Percentiles rank a stretch among this genome's conserved stretches.
phyloP scores from a whole-genome alignment of 1,139 yeast genomes.

The Candida mesenterica region DNA sequence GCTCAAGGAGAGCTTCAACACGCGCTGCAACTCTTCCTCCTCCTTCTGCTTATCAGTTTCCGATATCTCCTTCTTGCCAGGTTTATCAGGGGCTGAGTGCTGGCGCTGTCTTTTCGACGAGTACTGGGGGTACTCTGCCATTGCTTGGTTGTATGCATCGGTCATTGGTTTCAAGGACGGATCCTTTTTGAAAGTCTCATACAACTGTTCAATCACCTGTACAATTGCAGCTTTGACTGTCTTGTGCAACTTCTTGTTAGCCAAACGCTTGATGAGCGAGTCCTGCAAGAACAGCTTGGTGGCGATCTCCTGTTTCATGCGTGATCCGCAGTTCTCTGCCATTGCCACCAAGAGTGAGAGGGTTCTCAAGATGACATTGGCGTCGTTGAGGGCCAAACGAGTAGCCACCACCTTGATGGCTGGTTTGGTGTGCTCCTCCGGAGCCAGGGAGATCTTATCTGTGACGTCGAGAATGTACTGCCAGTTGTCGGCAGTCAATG shows the following conservation, averaged over 20 bases:
- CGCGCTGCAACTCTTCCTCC: constrained; percentile 79
- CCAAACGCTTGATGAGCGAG: constrained; percentile 52
- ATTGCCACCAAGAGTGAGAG: constrained; percentile 70
- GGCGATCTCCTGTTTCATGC: constrained; percentile 81
- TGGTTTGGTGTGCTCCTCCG: constrained; percentile 56
- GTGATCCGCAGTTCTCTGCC: constrained; percentile 92
- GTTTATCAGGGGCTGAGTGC: constrained; percentile 49
- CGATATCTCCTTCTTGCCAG: constrained; percentile 55
- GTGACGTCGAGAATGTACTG: constrained; percentile 78
- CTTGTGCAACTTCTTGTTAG: constrained; percentile 58
- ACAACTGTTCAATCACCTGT: constrained; percentile 68
- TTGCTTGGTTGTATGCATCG: constrained; percentile 53
- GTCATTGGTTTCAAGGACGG: constrained; percentile 73
- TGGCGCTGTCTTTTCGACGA: constrained; percentile 18
- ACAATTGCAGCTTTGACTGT: constrained; percentile 66
- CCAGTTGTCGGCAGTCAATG: constrained; percentile 86
- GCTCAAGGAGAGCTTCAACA: constrained; percentile 70
- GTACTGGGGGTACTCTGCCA: constrained; percentile 44
- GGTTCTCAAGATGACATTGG: constrained; percentile 75
- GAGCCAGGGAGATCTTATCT: constrained; percentile 71
- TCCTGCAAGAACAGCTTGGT: constrained; percentile 61
- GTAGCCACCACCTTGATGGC: constrained; percentile 52
- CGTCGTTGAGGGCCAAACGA: constrained; percentile 63
- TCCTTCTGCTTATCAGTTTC: constrained; percentile 54
- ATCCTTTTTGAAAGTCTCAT: constrained; percentile 57